These are phyloP conservation scores for Fusarium lateritium DNA, from an alignment of 2,329 filamentous ascomycete genomes.

Conservation along the genomic window DNA sequence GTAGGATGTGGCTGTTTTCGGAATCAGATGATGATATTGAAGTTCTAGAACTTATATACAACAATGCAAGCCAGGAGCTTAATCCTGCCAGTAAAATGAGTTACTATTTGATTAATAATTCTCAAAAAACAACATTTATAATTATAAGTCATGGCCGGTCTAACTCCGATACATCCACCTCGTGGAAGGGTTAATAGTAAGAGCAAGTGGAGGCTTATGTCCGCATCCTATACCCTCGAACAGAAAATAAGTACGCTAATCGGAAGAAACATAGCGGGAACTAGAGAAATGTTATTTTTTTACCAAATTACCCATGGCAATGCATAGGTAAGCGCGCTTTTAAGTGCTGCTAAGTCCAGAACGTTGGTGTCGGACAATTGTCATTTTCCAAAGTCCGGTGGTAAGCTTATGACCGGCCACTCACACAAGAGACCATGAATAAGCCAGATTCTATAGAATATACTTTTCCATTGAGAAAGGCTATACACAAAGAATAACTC, in stretches of 20 bases:
- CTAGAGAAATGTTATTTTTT: not conserved
- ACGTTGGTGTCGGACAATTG: slow-evolving; percentile 21
- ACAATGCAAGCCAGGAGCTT: too few species aligned
- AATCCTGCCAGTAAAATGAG: too few species aligned
- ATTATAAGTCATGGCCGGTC: too few species aligned
- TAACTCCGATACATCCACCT: slow-evolving; percentile 31
- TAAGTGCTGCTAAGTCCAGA: slow-evolving; percentile 12
- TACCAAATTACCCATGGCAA: not conserved
- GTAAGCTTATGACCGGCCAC: not conserved
- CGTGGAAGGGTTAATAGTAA: not conserved
- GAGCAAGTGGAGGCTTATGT: slow-evolving; percentile 2
- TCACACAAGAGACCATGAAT: not conserved
- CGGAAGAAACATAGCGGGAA: too few species aligned
- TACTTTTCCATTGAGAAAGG: too few species aligned
- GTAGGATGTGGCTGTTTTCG: not conserved
- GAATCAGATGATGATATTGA: not conserved
- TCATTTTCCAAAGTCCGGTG: slow-evolving; percentile 36
- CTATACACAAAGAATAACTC: too few species aligned
- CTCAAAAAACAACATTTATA: not conserved
- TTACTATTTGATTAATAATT: not conserved
- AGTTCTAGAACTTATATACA: not conserved
- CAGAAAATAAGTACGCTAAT: too few species aligned
- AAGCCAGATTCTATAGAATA: too few species aligned
- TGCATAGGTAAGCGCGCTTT: not conserved
- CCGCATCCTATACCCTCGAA: not conserved